Percentiles rank a stretch among this genome's conserved stretches.
Evolutionary conservation across 1,139 yeast genomes (phyloP).

Genomic region (Blastobotrys illinoisensis): DNA sequence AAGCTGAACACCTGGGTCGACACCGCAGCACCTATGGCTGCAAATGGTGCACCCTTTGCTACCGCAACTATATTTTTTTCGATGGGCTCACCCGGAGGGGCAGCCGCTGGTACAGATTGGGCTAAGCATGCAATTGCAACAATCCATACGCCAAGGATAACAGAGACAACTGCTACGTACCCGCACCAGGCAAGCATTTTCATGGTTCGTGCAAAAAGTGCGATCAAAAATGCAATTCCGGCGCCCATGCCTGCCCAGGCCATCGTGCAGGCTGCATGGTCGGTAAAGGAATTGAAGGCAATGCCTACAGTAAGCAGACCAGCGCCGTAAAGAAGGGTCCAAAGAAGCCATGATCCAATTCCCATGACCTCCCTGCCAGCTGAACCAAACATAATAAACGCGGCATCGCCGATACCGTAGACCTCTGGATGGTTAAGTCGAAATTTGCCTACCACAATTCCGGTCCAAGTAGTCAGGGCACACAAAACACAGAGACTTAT

Average conservation of each 20-base stretch:
- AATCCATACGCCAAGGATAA: conserved; percentile 9
- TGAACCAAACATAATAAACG: conserved; percentile 7
- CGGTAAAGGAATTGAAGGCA: conserved; percentile 7
- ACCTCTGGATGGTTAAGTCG: conserved; percentile 10
- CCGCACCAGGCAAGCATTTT: conserved; percentile 10
- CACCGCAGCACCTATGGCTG: conserved; percentile 8
- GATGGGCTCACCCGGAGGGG: conserved; percentile 3
- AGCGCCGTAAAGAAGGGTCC: conserved; percentile 8
- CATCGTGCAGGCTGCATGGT: conserved; percentile 9
- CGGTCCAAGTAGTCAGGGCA: conserved; percentile 10
- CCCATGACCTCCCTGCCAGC: conserved; percentile 10
- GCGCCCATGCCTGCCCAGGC: conserved; percentile 8
- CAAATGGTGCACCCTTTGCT: conserved; percentile 3
- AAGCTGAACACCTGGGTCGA: conserved; percentile 11
- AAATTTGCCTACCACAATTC: conserved; percentile 8
- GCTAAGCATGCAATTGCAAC: conserved; percentile 11
- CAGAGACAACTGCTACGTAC: conserved; percentile 8
- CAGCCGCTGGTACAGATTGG: conserved; percentile 9
- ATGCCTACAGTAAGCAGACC: conserved; percentile 6
- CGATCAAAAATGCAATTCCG: conserved; percentile 2
- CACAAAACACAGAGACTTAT: conserved; percentile 6
- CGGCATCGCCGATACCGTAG: conserved; percentile 10
- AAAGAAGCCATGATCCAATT: conserved; percentile 8
- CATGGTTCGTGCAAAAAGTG: conserved; percentile 8
- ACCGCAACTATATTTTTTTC: conserved; percentile 5